Percentiles rank a stretch among this genome's conserved stretches.
phyloP scores from a whole-genome alignment of 2,329 filamentous ascomycete species.

The Leptosphaerulina australis region DNA sequence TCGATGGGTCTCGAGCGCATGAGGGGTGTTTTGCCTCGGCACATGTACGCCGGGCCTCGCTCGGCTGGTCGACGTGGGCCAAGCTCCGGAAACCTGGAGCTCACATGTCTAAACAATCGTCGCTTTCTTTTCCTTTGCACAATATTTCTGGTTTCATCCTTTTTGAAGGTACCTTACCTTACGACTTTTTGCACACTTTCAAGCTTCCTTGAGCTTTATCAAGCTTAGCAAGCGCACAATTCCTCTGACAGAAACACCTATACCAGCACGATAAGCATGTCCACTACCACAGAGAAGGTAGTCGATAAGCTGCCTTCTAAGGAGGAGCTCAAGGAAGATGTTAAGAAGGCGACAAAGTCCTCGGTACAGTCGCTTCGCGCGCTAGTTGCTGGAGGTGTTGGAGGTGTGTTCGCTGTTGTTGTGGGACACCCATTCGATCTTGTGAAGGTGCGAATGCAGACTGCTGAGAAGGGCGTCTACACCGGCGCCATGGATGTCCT shows the following conservation, averaged over 20 bases:
- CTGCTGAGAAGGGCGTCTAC: constrained; percentile 92
- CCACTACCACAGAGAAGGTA: constrained; percentile 31
- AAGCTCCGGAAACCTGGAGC: constrained; percentile 38
- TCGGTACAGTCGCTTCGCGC: constrained; percentile 74
- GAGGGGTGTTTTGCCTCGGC: constrained; percentile 30
- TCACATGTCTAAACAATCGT: constrained; percentile 34
- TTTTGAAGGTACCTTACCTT: neutral
- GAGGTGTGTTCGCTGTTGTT: constrained; percentile 89
- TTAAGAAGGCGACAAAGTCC: constrained; percentile 57
- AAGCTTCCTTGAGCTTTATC: constrained; percentile 4
- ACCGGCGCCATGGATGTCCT: constrained; percentile 90
- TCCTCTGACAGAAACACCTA: constrained; percentile 1
- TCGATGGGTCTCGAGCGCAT: constrained; percentile 4
- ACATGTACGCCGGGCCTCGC: constrained; percentile 29
- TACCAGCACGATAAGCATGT: constrained; percentile 26
- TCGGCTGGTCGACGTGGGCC: constrained; percentile 31
- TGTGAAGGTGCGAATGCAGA: constrained; percentile 97
- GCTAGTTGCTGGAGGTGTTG: constrained; percentile 86
- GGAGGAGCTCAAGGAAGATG: constrained; percentile 60
- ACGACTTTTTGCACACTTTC: neutral
- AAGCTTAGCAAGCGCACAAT: constrained; percentile 13
- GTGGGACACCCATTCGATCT: constrained; percentile 96
- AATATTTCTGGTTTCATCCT: constrained; percentile 10
- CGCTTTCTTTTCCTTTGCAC: constrained; percentile 20
- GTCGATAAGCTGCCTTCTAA: constrained; percentile 42